Base-by-base conservation (phyloP, 176 grass and related monocot genomes). In the Puccinellia tenuiflora region DNA sequence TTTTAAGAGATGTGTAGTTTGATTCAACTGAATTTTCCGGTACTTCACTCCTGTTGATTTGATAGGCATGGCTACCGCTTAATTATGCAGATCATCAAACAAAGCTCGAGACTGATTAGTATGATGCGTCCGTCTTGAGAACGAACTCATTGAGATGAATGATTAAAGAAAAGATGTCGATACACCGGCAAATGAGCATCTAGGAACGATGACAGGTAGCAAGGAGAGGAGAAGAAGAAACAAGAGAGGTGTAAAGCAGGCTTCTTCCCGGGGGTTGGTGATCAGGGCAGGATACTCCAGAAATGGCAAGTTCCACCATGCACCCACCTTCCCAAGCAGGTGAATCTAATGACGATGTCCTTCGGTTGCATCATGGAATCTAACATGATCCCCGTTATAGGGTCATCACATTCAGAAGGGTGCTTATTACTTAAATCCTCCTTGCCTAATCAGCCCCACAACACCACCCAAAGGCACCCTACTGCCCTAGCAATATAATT, bases 321-420 rank as follows among this genome's bases (percentile, higher is more conserved):
- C 68, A 76, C 57, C 60, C 26, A 76, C 57, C 60, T 13, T 30
- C 57, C 15, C 80, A 69, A 83, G 38, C 70, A 74, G 71, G 72
- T 92, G 89, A 92, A 94, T 92, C 87, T 87, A 76, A 79, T 90
- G 86, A 80, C 81, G 90, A 80, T 89, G 90, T 84, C 80, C 84
- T 84, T 85, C 67, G 62, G 37, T 85, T 95, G 93, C 88, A 87
- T 86, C 85, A 92, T 87, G 88, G 93, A 95, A 92, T 92, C 88
- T 87, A 80, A 69, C 40, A 67, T 82, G 68, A 87, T 12, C 79
- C 73, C 79, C 66, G 83, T 83, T 79, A 83, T 67, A 86, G 88
- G 84, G 66, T 21, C 82, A 85, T 88, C 81, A 30, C 62, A 70
- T 22, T 79, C 79, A 66, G 55, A 31, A 63, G 21, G 25, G 33